phyloP scores from a whole-genome alignment of 208 protist species.

The Crithidia thermophila region DNA sequence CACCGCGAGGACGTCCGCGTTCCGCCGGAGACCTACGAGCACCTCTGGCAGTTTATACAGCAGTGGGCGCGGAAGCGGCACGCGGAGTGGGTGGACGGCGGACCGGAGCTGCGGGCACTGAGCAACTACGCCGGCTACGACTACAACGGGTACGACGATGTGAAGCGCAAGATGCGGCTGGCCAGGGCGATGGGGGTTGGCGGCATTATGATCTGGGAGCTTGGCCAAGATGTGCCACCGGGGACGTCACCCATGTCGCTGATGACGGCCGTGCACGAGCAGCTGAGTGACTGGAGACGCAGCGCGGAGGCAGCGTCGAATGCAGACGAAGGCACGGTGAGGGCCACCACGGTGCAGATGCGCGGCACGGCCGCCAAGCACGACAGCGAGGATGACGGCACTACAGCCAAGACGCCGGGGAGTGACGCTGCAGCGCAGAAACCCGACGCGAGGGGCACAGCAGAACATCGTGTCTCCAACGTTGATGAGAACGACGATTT shows the following conservation, averaged over 20 bases:
- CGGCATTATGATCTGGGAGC: slow-evolving; percentile 82
- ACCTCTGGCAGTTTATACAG: slow-evolving; percentile 38
- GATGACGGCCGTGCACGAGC: slow-evolving; percentile 53
- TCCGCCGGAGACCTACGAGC: slow-evolving; percentile 47
- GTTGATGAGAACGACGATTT: no score
- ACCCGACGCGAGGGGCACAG: no score
- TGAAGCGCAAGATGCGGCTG: slow-evolving; percentile 58
- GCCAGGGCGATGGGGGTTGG: slow-evolving; percentile 39
- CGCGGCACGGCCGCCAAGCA: no score
- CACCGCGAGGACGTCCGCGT: slow-evolving; percentile 29
- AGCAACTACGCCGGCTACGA: slow-evolving; percentile 42
- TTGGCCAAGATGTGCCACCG: slow-evolving; percentile 67
- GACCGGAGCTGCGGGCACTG: slow-evolving; percentile 33
- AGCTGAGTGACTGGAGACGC: slow-evolving; percentile 43
- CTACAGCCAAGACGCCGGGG: no score
- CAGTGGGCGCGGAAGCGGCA: slow-evolving; percentile 41
- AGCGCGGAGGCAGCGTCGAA: no score
- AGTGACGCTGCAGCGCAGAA: no score
- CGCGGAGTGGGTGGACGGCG: slow-evolving; percentile 25
- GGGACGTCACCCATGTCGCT: slow-evolving; percentile 48
- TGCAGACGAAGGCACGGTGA: background rate
- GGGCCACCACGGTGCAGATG: background rate
- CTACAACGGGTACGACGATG: slow-evolving; percentile 47
- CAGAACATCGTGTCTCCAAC: no score
- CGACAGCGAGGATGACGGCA: slow-evolving; percentile 6